Conservation (phyloP, 2,329 filamentous ascomycete species). For the Hypoxylon sp. region DNA sequence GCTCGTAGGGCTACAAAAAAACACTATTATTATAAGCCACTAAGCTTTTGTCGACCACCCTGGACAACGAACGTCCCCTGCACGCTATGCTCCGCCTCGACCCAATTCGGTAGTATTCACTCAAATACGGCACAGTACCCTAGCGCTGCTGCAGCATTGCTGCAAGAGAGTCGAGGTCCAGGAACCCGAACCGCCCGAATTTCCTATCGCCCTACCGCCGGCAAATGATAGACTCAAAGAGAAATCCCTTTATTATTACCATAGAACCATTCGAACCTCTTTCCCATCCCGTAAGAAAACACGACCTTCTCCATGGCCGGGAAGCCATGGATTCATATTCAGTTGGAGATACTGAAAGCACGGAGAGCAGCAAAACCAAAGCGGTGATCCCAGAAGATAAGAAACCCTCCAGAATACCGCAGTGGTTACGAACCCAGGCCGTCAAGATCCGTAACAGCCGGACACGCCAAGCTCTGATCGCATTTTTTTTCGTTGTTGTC, state of each 20-base stretch:
- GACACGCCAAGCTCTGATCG: conserved; percentile 39
- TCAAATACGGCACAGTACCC: conserved; percentile 21
- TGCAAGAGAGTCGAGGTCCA: conserved; percentile 25
- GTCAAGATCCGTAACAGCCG: conserved; percentile 35
- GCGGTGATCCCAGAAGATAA: conserved; percentile 25
- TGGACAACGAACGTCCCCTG: conserved; percentile 16
- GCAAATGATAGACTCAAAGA: conserved; percentile 32
- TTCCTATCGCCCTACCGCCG: conserved; percentile 4
- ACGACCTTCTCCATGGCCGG: conserved; percentile 28
- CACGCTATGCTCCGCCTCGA: conserved; percentile 37
- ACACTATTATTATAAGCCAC: conserved; percentile 27
- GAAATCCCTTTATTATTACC: conserved; percentile 39
- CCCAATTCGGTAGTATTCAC: conserved; percentile 24
- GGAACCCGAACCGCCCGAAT: conserved; percentile 27
- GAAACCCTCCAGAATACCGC: conserved; percentile 19
- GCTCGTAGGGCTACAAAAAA: conserved; percentile 29
- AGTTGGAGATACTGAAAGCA: conserved; percentile 30
- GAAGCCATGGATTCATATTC: conserved; percentile 40
- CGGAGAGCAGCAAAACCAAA: conserved; percentile 18
- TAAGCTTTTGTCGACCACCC: conserved; percentile 32
- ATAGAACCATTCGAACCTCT: conserved; percentile 21
- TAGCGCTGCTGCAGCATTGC: conserved; percentile 19
- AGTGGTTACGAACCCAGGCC: conserved; percentile 28
- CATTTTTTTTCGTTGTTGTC: conserved; percentile 25
- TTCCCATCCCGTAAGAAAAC: neutral